Percentiles rank a stretch among this genome's conserved stretches.
These are phyloP conservation scores for Linum lewisii DNA, from an alignment of 345 rosid species.

Conservation along the genomic window DNA sequence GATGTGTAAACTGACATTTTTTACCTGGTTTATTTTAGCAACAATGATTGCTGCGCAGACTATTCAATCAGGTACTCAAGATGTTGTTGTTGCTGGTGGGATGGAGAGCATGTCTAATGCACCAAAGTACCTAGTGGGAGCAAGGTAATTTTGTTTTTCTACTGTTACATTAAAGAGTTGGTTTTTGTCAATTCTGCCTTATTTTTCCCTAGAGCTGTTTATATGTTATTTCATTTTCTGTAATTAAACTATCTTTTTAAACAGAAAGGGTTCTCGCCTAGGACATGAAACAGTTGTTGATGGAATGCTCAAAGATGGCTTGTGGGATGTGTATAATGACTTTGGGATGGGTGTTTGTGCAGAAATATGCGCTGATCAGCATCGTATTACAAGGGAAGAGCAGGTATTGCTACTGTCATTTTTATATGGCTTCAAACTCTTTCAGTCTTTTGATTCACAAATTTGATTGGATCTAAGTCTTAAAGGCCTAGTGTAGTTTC, in stretches of 20 bases:
- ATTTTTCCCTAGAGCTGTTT: too few species aligned
- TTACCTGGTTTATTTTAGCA: not conserved
- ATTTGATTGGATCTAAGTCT: not conserved
- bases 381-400: slow-evolving; percentile 17
- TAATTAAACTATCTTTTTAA: not conserved
- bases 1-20: not conserved
- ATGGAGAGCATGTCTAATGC: slow-evolving; percentile 12
- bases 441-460: not conserved
- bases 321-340: slow-evolving; percentile 28
- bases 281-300: slow-evolving; percentile 24
- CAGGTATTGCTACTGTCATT: slow-evolving; percentile 13
- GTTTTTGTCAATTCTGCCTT: not conserved
- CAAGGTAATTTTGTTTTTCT: not conserved
- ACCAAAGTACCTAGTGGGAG: slow-evolving; percentile 5
- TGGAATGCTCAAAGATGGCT: slow-evolving; percentile 26
- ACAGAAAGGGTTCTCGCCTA: slow-evolving; percentile 24
- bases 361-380: slow-evolving; percentile 22
- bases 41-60: slow-evolving; percentile 9
- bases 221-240: not conserved
- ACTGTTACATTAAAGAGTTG: not conserved
- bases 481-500: slow-evolving; percentile 2
- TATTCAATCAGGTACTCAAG: slow-evolving; percentile 1
- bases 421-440: not conserved
- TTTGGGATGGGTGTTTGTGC: slow-evolving; percentile 30
- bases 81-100: slow-evolving; percentile 8